Conservation (phyloP, 2,329 filamentous ascomycete species). For the Polychaeton citri region DNA sequence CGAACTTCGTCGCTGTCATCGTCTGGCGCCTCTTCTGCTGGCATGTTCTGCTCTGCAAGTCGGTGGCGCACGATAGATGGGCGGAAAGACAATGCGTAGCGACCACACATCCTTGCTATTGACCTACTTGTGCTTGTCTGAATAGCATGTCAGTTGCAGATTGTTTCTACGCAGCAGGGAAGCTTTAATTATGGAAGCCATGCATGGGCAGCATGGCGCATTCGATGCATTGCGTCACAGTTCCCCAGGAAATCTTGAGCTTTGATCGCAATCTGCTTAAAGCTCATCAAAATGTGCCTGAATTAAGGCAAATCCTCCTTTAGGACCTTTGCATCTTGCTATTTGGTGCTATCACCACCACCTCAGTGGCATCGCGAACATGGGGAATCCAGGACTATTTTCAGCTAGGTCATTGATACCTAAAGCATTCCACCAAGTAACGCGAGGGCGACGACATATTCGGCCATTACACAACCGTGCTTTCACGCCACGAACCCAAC, state of each 20-base stretch:
- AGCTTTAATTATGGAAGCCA: no score
- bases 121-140: no score
- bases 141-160: no score
- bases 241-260: background rate
- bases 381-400: no score
- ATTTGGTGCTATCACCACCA: background rate
- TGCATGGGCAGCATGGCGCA: no score
- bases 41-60: slow-evolving; percentile 62
- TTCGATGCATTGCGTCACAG: background rate
- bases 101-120: slow-evolving; percentile 46
- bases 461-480: background rate
- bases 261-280: background rate
- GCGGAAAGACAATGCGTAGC: slow-evolving; percentile 47
- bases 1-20: slow-evolving; percentile 63
- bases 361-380: background rate
- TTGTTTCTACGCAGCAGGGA: no score
- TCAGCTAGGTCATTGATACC: background rate
- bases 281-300: background rate
- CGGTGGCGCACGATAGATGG: slow-evolving; percentile 62
- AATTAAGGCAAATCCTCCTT: no score
- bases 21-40: slow-evolving; percentile 54
- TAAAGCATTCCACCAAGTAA: background rate
- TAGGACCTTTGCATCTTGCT: no score
- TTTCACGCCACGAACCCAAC: slow-evolving; percentile 6
- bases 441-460: slow-evolving; percentile 1